A percentile compares a stretch with the other conserved stretches of the same genome.
Evolutionary conservation across 495 filamentous ascomycete species (phyloP).

Genomic region (Penicillium silybi): DNA sequence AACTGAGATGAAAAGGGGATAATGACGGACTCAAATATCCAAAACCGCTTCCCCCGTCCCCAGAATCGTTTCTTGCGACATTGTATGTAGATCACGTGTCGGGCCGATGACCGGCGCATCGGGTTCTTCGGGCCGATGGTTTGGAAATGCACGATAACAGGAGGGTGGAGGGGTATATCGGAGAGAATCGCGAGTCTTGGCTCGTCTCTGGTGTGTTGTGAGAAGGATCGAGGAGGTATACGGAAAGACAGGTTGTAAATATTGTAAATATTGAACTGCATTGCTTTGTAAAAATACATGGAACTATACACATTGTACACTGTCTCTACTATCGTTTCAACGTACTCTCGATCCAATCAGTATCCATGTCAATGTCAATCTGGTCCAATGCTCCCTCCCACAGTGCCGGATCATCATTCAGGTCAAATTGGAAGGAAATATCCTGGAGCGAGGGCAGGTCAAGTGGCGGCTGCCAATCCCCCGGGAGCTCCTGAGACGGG

Average conservation of each 20-base stretch:
- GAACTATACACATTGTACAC: background rate
- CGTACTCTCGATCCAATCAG: slow-evolving; percentile 38
- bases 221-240: background rate
- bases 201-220: background rate
- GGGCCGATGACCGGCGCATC: slow-evolving; percentile 23
- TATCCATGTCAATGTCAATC: slow-evolving; percentile 41
- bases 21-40: slow-evolving; percentile 2
- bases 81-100: slow-evolving; percentile 28
- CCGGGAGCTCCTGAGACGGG: background rate
- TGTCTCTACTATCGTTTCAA: slow-evolving; percentile 18
- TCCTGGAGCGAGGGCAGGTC: slow-evolving; percentile 28
- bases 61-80: background rate
- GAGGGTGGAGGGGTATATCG: background rate
- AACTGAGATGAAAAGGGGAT: background rate
- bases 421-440: slow-evolving; percentile 34
- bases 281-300: no score
- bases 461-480: slow-evolving; percentile 19
- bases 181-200: background rate
- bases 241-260: background rate
- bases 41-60: background rate
- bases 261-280: no score
- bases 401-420: slow-evolving; percentile 34
- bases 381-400: slow-evolving; percentile 37
- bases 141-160: background rate
- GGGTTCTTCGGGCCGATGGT: slow-evolving; percentile 23